phyloP scores from a whole-genome alignment of 2,329 filamentous ascomycete species.

The Penicillium sp. region DNA sequence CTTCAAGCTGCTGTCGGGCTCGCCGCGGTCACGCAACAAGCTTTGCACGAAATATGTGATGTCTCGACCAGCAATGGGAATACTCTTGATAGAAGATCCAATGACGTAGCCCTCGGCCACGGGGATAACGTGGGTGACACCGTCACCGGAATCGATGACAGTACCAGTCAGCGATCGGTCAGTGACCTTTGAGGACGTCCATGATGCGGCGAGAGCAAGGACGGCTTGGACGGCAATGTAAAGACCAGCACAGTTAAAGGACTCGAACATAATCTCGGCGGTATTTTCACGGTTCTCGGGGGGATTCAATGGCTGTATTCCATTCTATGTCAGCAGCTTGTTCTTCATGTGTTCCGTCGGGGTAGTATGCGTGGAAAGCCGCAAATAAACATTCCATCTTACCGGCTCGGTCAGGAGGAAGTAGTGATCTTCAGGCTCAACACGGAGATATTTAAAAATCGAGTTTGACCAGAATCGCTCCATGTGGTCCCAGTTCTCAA shows the following conservation, averaged over 20 bases:
- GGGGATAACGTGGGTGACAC: slow-evolving; percentile 98
- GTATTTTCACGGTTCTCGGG: slow-evolving; percentile 99
- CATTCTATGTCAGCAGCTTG: slow-evolving; percentile 16
- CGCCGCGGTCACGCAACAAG: slow-evolving; percentile 89
- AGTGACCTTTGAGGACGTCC: slow-evolving; percentile 97
- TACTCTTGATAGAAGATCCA: slow-evolving; percentile 97
- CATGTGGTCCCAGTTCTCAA: slow-evolving; percentile 99
- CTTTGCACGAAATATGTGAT: slow-evolving; percentile 99
- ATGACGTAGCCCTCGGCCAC: slow-evolving; percentile 99
- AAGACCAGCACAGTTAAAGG: slow-evolving; percentile 97
- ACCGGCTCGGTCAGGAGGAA: slow-evolving; percentile 97
- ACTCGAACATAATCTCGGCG: slow-evolving; percentile 99
- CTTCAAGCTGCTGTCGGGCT: slow-evolving; percentile 95
- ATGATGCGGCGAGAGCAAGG: slow-evolving; percentile 91
- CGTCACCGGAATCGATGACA: slow-evolving; percentile 97
- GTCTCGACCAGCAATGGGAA: slow-evolving; percentile 95
- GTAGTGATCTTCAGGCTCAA: slow-evolving; percentile 98
- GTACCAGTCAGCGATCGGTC: slow-evolving; percentile 95
- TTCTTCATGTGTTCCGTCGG: slow-evolving; percentile 5
- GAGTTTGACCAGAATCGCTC: slow-evolving; percentile 99
- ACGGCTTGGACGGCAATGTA: slow-evolving; percentile 99
- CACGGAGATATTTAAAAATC: slow-evolving; percentile 98
- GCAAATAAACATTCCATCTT: slow-evolving; percentile 42
- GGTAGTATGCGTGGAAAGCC: slow-evolving; percentile 6
- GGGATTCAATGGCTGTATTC: slow-evolving; percentile 81